Conservation (phyloP, 2,329 filamentous ascomycete genomes). For the Colletotrichum abscissum region DNA sequence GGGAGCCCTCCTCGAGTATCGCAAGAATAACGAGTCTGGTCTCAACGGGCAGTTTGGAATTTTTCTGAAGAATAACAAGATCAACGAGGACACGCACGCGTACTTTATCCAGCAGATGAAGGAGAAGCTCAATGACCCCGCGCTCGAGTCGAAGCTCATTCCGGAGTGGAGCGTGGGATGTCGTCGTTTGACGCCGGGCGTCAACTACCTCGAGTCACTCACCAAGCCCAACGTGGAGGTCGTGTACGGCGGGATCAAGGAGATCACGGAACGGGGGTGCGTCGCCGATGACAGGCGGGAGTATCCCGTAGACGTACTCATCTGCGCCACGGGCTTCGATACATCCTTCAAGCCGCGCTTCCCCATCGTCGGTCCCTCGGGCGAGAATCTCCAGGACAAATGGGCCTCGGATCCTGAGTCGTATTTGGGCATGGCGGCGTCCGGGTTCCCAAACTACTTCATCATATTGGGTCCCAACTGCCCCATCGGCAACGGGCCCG, state of each 20-base stretch:
- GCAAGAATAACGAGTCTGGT: slow-evolving; percentile 56
- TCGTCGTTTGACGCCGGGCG: slow-evolving; percentile 39
- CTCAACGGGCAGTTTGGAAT: slow-evolving; percentile 59
- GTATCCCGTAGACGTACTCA: slow-evolving; percentile 40
- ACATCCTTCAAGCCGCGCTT: slow-evolving; percentile 47
- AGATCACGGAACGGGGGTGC: slow-evolving; percentile 43
- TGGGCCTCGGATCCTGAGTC: slow-evolving; percentile 43
- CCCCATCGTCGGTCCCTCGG: slow-evolving; percentile 56
- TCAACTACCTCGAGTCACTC: slow-evolving; percentile 41
- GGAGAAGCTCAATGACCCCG: slow-evolving; percentile 46
- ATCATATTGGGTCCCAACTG: slow-evolving; percentile 54
- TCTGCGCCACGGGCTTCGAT: slow-evolving; percentile 42
- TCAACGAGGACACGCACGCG: slow-evolving; percentile 51
- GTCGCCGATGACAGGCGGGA: slow-evolving; percentile 41
- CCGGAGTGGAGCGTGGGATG: slow-evolving; percentile 39
- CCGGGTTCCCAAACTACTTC: slow-evolving; percentile 43
- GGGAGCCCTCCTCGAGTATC: slow-evolving; percentile 50
- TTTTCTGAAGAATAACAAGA: slow-evolving; percentile 54
- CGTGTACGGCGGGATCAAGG: slow-evolving; percentile 49
- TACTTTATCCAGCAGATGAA: slow-evolving; percentile 54
- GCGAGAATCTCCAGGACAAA: slow-evolving; percentile 42
- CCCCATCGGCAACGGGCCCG: slow-evolving; percentile 50
- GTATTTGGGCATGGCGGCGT: slow-evolving; percentile 45
- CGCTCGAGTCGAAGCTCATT: slow-evolving; percentile 38
- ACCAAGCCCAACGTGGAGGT: slow-evolving; percentile 41